Base-by-base conservation (phyloP, 140 eudicot species). In the Ambrosia hybrid region DNA sequence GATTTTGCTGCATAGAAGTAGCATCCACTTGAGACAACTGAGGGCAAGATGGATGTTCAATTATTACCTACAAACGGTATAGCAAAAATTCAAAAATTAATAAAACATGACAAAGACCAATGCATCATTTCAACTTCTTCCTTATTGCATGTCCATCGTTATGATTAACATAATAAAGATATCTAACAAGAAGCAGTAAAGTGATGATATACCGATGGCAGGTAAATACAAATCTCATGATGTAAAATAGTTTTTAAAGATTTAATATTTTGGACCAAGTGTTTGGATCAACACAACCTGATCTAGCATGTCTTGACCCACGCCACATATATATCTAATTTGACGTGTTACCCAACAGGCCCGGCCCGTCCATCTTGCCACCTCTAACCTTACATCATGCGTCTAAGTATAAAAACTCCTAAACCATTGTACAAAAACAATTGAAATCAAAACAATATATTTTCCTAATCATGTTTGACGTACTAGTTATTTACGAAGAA, bases 11-110 rank as follows among this genome's bases (percentile, higher is more conserved):
- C 75, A 80, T 68, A 48, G 69, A 67, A 15, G 77, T 5, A 39
- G 83, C 83, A 62, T 86, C 94, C 36, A 84, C 67, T 62, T 83
- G 81, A 59, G 74, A 70, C 46, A 78, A 74, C 57, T 77, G 87
- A 70, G 85, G 57, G 51, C 59, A 55, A 16, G 77, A 15, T 4
- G 91, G 86, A 74, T 75, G 83, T 67, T 81, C 89, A 62, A 81
- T 58, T 73, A 85, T 86, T 75, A 80, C 85, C 97, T 91, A 73
- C 63, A 57, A 36, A 3, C n/a, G 6, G 63, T 58, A 74, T 56
- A 77, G 67, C 65, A 48, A 26, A 57, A 1, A 39, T 38, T 17
- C 74, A 72, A 70, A 68, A 73, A 10, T 30, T 46, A 68, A n/a
- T 13, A 51, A 7, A 16, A 3, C 37, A 52, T 43, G 63, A 64